Evolutionary conservation across 1,139 yeast genomes (phyloP).

Genomic region (Taphrina populina): DNA sequence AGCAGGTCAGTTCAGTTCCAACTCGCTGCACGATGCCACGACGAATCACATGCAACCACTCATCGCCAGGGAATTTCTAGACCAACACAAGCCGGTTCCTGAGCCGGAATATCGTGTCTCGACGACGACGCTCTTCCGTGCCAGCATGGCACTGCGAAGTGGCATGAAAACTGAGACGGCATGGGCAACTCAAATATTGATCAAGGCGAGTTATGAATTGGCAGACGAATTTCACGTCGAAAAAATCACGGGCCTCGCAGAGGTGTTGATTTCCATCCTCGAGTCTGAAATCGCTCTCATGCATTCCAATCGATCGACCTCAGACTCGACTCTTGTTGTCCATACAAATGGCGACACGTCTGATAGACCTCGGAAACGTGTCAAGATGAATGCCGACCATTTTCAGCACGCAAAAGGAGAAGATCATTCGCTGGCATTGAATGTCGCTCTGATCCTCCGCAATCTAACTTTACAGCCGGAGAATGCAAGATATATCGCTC

Average conservation of each 20-base stretch:
- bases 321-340: too few species aligned
- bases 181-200: conserved; percentile 64
- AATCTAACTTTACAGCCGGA: conserved; percentile 79
- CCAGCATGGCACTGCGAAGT: conserved; percentile 62
- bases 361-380: neutral
- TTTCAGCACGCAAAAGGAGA: too few species aligned
- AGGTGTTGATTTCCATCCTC: conserved; percentile 52
- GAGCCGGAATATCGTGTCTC: conserved; percentile 4
- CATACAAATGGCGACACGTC: neutral
- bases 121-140: conserved; percentile 48
- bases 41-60: conserved; percentile 5
- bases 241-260: conserved; percentile 53
- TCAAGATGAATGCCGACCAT: conserved; percentile 5
- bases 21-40: conserved; percentile 9
- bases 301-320: too few species aligned
- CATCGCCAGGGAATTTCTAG: conserved; percentile 11
- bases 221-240: conserved; percentile 56
- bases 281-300: too few species aligned
- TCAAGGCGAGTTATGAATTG: conserved; percentile 56
- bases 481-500: conserved; percentile 76
- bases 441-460: conserved; percentile 68
- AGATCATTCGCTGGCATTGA: too few species aligned
- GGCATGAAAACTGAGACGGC: conserved; percentile 61
- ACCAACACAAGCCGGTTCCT: conserved; percentile 10
- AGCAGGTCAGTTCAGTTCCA: conserved; percentile 24